Conservation (phyloP, 1,139 yeast species). For the Yamadazyma siamensis region DNA sequence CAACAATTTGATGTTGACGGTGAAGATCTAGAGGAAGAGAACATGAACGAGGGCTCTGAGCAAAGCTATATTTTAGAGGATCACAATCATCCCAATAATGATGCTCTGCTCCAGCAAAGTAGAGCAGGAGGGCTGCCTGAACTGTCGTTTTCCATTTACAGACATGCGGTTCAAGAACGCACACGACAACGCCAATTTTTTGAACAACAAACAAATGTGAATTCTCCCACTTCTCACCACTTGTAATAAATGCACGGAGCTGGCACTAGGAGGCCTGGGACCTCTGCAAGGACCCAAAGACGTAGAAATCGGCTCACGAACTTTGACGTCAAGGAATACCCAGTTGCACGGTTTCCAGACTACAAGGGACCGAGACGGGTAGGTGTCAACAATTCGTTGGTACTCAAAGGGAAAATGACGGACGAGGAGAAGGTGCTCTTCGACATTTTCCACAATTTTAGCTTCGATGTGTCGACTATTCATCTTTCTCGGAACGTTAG, state of each 20-base stretch:
- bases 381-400: not conserved
- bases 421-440: not conserved
- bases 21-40: no score
- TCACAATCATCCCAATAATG: no score
- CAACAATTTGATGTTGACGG: no score
- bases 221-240: no score
- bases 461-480: not conserved
- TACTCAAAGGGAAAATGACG: not conserved
- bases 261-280: not conserved
- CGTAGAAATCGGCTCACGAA: not conserved
- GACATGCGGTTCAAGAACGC: no score
- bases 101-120: no score
- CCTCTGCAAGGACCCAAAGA: not conserved
- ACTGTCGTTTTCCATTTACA: no score
- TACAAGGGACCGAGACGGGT: not conserved
- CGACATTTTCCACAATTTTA: not conserved
- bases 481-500: not conserved
- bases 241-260: not conserved
- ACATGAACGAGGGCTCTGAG: no score
- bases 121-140: no score
- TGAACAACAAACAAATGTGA: no score
- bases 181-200: no score
- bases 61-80: no score
- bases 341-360: not conserved
- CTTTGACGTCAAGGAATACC: not conserved